phyloP scores from a whole-genome alignment of 495 filamentous ascomycete species.

The Penicillium steckii region DNA sequence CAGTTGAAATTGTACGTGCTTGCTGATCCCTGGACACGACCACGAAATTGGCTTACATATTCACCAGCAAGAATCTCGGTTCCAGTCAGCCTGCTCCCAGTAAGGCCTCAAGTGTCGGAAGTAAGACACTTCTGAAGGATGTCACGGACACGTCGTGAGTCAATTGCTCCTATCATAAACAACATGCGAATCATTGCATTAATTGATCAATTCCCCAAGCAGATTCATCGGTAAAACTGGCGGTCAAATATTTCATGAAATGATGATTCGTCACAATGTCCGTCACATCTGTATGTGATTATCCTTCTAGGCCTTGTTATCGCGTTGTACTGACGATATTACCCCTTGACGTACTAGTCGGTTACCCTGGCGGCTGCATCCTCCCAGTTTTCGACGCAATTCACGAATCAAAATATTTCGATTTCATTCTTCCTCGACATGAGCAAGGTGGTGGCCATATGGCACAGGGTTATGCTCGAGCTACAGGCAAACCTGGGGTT shows the following conservation, averaged over 20 bases:
- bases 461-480: conserved; percentile 64
- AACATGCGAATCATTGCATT: neutral
- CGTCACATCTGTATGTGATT: conserved; percentile 65
- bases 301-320: neutral
- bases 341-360: conserved; percentile 22
- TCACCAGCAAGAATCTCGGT: neutral
- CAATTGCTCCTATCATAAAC: neutral
- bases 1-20: too few species aligned
- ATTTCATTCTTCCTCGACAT: conserved; percentile 60
- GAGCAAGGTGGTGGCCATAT: conserved; percentile 68
- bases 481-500: conserved; percentile 58
- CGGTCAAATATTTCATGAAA: conserved; percentile 91
- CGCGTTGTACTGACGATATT: neutral
- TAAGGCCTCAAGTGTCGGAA: neutral
- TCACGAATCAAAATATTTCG: conserved; percentile 60
- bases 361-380: conserved; percentile 49
- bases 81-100: neutral
- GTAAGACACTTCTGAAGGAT: neutral
- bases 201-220: neutral
- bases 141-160: neutral
- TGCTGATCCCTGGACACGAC: neutral
- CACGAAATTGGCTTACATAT: neutral
- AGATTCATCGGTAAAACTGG: conserved; percentile 86
- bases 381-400: conserved; percentile 61
- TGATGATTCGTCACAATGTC: conserved; percentile 83